Evolutionary conservation across 2,329 filamentous ascomycete genomes (phyloP).

Genomic region (Botryotinia calthae): DNA sequence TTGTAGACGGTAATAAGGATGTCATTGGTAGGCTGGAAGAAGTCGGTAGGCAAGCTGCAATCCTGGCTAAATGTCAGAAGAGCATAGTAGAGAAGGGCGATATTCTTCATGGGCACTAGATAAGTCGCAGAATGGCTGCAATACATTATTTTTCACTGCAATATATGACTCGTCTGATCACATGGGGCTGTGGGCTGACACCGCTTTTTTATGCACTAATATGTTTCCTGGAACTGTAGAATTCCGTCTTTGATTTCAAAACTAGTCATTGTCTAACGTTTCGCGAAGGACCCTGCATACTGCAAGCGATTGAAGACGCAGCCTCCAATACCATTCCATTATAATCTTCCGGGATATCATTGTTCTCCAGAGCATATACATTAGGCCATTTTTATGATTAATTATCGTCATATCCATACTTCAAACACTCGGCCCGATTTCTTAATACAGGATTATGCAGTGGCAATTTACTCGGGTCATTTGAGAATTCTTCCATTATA

Average conservation of each 20-base stretch:
- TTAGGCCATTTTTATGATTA: background rate
- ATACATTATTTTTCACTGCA: background rate
- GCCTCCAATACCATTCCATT: background rate
- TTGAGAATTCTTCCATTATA: background rate
- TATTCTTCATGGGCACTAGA: conserved; percentile 28
- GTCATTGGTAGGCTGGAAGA: conserved; percentile 76
- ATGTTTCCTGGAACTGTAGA: background rate
- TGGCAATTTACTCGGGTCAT: background rate
- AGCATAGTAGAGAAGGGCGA: conserved; percentile 37
- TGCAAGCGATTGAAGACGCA: background rate
- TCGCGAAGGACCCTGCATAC: background rate
- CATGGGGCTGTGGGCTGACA: background rate
- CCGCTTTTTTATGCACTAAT: conserved; percentile 3
- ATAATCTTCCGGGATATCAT: background rate
- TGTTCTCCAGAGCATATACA: background rate
- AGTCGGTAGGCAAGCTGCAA: conserved; percentile 74
- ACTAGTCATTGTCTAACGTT: background rate
- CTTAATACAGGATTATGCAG: background rate
- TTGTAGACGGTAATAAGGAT: conserved; percentile 77
- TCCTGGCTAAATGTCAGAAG: conserved; percentile 72
- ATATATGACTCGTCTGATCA: background rate
- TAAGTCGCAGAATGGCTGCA: background rate
- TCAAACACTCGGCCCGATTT: conserved; percentile 4
- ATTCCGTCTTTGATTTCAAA: background rate
- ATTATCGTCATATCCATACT: background rate